A percentile compares a stretch with the other conserved stretches of the same genome.
Evolutionary conservation across 768 basidiomycete species (phyloP).

Genomic region (Termitomyces titanicus): DNA sequence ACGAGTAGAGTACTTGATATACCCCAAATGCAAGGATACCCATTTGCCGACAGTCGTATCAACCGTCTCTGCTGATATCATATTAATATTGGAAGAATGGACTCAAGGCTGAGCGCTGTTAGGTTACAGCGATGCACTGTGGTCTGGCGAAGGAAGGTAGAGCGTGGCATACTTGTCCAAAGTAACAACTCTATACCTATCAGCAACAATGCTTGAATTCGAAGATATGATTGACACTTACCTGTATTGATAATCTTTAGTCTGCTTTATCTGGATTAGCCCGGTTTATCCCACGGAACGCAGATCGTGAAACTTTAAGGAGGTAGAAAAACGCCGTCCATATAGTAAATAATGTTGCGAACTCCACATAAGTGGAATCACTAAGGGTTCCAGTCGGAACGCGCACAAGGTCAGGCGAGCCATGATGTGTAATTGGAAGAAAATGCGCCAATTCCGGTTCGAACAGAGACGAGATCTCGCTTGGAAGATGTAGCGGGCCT

Average conservation of each 20-base stretch:
- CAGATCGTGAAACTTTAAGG: slow-evolving; percentile 22
- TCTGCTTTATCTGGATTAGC: background rate
- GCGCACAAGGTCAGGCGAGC: slow-evolving; percentile 17
- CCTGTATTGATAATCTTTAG: background rate
- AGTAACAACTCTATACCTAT: background rate
- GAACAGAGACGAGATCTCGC: slow-evolving; percentile 16
- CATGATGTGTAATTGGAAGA: slow-evolving; percentile 18
- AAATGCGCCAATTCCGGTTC: slow-evolving; percentile 10
- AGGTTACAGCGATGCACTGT: background rate
- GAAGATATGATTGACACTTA: background rate
- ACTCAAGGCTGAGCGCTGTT: background rate
- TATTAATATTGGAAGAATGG: background rate
- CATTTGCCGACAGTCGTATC: no score
- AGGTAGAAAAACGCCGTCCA: slow-evolving; percentile 37
- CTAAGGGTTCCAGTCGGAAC: slow-evolving; percentile 34
- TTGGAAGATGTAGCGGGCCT: slow-evolving; percentile 8
- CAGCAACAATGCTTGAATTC: background rate
- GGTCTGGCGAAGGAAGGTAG: background rate
- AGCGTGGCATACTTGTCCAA: background rate
- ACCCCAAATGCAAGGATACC: slow-evolving; percentile 2
- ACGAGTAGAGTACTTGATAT: slow-evolving; percentile 3
- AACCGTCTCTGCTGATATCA: no score
- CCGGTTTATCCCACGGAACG: slow-evolving; percentile 10
- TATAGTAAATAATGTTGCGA: slow-evolving; percentile 35
- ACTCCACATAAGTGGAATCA: slow-evolving; percentile 38